A percentile compares a stretch with the other conserved stretches of the same genome.
phyloP scores from a whole-genome alignment of 352 stramenopile genomes.

The Globisporangium sylvaticum region DNA sequence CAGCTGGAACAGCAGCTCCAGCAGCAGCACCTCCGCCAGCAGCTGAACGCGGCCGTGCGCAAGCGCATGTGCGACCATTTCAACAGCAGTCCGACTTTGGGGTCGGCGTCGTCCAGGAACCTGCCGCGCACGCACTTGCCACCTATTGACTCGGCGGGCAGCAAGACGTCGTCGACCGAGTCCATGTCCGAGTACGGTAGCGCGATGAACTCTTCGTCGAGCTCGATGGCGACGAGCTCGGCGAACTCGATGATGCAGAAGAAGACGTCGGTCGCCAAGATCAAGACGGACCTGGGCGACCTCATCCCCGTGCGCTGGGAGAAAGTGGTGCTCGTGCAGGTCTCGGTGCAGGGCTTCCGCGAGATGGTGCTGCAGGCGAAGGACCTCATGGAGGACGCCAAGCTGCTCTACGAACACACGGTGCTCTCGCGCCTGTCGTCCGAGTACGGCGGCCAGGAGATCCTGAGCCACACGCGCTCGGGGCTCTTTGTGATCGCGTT shows the following conservation, averaged over 20 bases:
- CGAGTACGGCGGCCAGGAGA: constrained; percentile 81
- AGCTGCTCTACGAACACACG: constrained; percentile 83
- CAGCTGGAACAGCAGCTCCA: constrained; percentile 2
- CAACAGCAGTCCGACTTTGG: constrained; percentile 3
- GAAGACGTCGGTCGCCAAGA: constrained; percentile 53
- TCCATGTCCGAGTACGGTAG: constrained; percentile 12
- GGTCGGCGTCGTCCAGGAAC: background rate
- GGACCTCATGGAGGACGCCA: constrained; percentile 85
- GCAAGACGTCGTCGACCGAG: constrained; percentile 21
- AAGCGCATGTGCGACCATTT: constrained; percentile 21
- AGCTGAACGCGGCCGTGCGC: constrained; percentile 6
- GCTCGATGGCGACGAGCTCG: background rate
- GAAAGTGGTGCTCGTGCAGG: constrained; percentile 82
- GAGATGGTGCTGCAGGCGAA: constrained; percentile 73
- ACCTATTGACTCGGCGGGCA: constrained; percentile 16
- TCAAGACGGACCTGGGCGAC: constrained; percentile 80
- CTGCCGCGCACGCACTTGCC: constrained; percentile 16
- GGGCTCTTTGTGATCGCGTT: constrained; percentile 85
- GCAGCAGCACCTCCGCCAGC: background rate
- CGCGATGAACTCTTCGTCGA: constrained; percentile 4
- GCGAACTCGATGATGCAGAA: constrained; percentile 28
- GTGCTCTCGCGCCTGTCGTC: constrained; percentile 77
- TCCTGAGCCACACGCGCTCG: constrained; percentile 68
- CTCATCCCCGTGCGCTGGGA: constrained; percentile 72
- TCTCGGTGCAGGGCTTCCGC: constrained; percentile 79